These are phyloP conservation scores for Encephalitozoon hellem DNA, from an alignment of 371 early-diverging fungal genomes.

Conservation along the genomic window DNA sequence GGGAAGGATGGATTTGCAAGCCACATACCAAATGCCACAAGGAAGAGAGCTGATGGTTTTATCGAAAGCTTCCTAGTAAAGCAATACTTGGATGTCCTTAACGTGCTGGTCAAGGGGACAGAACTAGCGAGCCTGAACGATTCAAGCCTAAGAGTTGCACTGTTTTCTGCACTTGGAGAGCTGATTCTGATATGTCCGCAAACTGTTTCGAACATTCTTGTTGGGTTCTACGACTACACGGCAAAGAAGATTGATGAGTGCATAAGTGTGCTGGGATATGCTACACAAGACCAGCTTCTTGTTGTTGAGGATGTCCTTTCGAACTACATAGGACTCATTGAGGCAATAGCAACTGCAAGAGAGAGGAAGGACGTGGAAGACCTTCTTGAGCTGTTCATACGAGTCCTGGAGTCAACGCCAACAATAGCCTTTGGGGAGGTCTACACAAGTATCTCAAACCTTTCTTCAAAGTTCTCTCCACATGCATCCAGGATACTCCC, in stretches of 20 bases:
- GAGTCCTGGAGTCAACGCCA: slow-evolving; percentile 18
- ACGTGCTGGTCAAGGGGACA: slow-evolving; percentile 17
- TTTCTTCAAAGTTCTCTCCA: slow-evolving; percentile 31
- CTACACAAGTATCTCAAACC: slow-evolving; percentile 44
- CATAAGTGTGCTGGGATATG: slow-evolving; percentile 7
- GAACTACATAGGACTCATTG: slow-evolving; percentile 48
- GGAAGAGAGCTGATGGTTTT: neutral
- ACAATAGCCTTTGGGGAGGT: slow-evolving; percentile 46
- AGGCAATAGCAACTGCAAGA: slow-evolving; percentile 10
- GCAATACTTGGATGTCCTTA: slow-evolving; percentile 41
- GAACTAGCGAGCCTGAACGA: slow-evolving; percentile 26
- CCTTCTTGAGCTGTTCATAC: slow-evolving; percentile 30
- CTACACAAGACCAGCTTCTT: slow-evolving; percentile 13
- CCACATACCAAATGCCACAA: slow-evolving; percentile 1
- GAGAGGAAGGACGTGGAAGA: neutral
- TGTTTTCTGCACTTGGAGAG: slow-evolving; percentile 46
- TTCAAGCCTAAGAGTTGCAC: slow-evolving; percentile 41
- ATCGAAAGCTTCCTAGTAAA: slow-evolving; percentile 20
- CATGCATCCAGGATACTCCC: slow-evolving; percentile 33
- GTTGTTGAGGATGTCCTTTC: slow-evolving; percentile 53
- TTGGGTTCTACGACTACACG: slow-evolving; percentile 29
- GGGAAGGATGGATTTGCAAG: neutral
- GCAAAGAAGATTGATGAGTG: slow-evolving; percentile 28
- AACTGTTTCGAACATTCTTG: slow-evolving; percentile 5
- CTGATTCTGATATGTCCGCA: slow-evolving; percentile 12